These are phyloP conservation scores for Populus hybrid DNA, from an alignment of 441 rosid species.

Conservation along the genomic window DNA sequence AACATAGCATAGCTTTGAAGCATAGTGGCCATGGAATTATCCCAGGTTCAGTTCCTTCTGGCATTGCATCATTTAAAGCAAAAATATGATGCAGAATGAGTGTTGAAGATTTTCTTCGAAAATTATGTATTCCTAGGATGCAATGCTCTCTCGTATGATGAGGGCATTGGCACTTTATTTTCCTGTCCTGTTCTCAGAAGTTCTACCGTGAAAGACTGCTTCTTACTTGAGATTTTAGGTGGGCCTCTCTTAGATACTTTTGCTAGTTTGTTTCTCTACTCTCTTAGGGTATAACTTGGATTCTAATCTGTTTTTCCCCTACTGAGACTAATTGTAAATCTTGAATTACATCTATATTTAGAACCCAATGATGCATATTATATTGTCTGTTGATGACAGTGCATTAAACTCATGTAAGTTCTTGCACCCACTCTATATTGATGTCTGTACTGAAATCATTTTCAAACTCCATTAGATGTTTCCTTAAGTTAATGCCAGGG, in stretches of 20 bases:
- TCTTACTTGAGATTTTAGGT: neutral
- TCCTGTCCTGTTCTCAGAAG: neutral
- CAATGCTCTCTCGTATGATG: neutral
- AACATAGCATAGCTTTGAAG: neutral
- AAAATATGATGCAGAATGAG: neutral
- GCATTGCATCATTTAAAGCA: neutral
- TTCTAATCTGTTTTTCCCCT: neutral
- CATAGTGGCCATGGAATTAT: neutral
- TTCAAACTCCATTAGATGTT: neutral
- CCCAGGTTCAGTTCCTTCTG: neutral
- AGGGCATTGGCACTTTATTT: neutral
- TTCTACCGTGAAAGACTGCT: neutral
- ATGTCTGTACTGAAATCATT: neutral
- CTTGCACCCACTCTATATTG: neutral
- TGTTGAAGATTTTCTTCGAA: neutral
- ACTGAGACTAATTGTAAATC: neutral
- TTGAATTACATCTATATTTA: neutral
- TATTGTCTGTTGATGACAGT: neutral
- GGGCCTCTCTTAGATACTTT: neutral
- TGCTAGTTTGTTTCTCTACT: neutral
- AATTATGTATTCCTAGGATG: neutral
- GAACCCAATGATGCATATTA: neutral
- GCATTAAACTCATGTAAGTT: neutral
- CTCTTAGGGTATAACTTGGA: neutral
- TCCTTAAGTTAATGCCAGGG: neutral